These are phyloP conservation scores for Gamarada debralockiae DNA, from an alignment of 495 filamentous ascomycete genomes.

Conservation along the genomic window DNA sequence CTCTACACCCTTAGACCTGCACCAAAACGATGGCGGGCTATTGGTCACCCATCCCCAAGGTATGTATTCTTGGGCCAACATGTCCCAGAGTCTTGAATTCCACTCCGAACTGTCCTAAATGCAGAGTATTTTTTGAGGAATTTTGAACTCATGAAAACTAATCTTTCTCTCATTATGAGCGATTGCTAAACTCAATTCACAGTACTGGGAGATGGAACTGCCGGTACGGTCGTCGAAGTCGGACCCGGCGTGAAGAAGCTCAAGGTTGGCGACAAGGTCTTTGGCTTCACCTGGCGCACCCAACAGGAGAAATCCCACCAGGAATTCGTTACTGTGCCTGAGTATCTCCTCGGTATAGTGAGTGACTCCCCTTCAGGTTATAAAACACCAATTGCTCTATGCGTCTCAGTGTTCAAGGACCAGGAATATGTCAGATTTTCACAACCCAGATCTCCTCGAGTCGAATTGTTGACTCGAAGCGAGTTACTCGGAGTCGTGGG, in stretches of 20 bases:
- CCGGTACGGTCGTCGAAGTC: conserved; percentile 40
- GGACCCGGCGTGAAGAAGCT: conserved; percentile 36
- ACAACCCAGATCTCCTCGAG: too few species aligned
- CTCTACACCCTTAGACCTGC: conserved; percentile 50
- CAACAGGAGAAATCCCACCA: conserved; percentile 40
- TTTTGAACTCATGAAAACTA: too few species aligned
- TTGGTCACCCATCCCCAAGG: conserved; percentile 34
- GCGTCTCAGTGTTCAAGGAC: too few species aligned
- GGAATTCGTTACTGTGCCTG: conserved; percentile 34
- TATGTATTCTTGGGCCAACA: conserved; percentile 10
- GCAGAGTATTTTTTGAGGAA: too few species aligned
- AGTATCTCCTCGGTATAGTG: conserved; percentile 29
- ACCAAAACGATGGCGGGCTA: conserved; percentile 48
- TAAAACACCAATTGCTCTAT: too few species aligned
- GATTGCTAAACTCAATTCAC: conserved; percentile 24
- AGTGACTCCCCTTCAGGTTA: background rate
- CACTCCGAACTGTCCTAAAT: background rate
- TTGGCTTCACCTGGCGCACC: conserved; percentile 41
- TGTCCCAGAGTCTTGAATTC: background rate
- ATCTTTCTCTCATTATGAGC: too few species aligned
- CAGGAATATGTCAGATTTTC: too few species aligned
- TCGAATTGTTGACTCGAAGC: too few species aligned
- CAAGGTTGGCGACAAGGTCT: conserved; percentile 39
- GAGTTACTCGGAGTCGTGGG: too few species aligned
- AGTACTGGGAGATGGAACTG: conserved; percentile 34